Conservation (phyloP, 2,329 filamentous ascomycete species). For the Ceratocystis destructans region DNA sequence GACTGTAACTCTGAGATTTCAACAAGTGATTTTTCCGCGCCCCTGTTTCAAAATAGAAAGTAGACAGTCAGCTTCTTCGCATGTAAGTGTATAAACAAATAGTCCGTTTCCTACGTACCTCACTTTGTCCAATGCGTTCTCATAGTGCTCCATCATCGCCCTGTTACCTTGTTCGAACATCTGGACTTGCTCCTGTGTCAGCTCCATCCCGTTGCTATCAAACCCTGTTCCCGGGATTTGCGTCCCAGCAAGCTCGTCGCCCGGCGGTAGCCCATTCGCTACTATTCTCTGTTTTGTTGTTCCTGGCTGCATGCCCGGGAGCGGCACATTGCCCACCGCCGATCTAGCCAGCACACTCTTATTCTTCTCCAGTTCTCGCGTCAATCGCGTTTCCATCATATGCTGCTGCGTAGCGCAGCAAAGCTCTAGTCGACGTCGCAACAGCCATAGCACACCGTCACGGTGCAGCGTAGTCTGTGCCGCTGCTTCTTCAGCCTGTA, state of each 20-base stretch:
- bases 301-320: constrained; percentile 19
- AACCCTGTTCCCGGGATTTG: constrained; percentile 16
- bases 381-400: constrained; percentile 86
- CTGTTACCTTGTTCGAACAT: constrained; percentile 89
- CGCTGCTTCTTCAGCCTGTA: constrained; percentile 54
- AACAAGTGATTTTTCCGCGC: constrained; percentile 75
- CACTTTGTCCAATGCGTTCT: constrained; percentile 87
- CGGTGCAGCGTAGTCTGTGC: constrained; percentile 56
- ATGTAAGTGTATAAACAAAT: neutral
- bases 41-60: constrained; percentile 36
- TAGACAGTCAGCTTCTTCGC: constrained; percentile 7
- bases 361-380: constrained; percentile 76
- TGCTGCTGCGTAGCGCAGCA: constrained; percentile 66
- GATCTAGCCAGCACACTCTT: constrained; percentile 66
- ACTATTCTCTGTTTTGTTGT: constrained; percentile 1
- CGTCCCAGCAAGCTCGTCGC: constrained; percentile 21
- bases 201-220: constrained; percentile 31
- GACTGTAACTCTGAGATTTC: constrained; percentile 91
- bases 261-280: constrained; percentile 14
- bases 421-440: constrained; percentile 61
- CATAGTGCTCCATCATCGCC: constrained; percentile 83
- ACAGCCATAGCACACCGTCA: constrained; percentile 71
- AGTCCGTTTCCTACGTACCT: constrained; percentile 45
- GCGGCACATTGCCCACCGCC: constrained; percentile 26
- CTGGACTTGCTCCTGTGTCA: constrained; percentile 77